Evolutionary conservation across 352 stramenopile species (phyloP), one percentile per base, ranked within the genome.

Genomic region (Globisporangium spinosum): DNA sequence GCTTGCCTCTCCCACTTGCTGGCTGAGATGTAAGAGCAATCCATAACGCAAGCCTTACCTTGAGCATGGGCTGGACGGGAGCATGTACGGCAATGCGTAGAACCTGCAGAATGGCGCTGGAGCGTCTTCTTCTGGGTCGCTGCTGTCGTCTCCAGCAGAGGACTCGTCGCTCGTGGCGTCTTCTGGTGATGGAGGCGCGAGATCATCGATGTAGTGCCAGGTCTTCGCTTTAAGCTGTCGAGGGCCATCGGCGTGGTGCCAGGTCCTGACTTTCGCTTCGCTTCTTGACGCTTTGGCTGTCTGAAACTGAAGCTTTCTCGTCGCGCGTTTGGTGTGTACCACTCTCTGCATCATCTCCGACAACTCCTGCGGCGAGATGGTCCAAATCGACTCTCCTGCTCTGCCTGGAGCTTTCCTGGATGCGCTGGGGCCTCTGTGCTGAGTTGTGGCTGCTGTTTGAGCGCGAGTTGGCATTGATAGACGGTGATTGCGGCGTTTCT

Each of bases 121-220:
- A 1, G 49, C 25, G 29, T 64, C 55, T 9, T 59, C 66, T 32
- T 70, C 65, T 6, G 27, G 20, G 10, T 70, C 58, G 12, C 49
- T 70, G 58, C 49, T 67, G 55, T 55, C 60, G 32, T 62, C 65
- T 25, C 55, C 65, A 1, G 27, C 25, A n/a, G 49, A 66, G 2
- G 65, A 61, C 10, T 67, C 51, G 47, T 67, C 54, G 6, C 66
- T 71, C 58, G 32, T n/a, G 27, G 25, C 32, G 10, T 64, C 47
- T 27, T 62, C 29, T 3, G 40, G 15, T 15, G 32, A 27, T 10
- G 56, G 59, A 17, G n/a, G 17, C 45, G 49, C 20, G 5, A 9
- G n/a, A 20, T 62, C 56, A 8, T 62, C 56, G 6, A 9, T 8
- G 20, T 45, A 60, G 29, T 10, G 17, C 55, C 27, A 29, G 20